A percentile compares a stretch with the other conserved stretches of the same genome.
phyloP scores from a whole-genome alignment of 75 land plant species.

The Pinus taeda region DNA sequence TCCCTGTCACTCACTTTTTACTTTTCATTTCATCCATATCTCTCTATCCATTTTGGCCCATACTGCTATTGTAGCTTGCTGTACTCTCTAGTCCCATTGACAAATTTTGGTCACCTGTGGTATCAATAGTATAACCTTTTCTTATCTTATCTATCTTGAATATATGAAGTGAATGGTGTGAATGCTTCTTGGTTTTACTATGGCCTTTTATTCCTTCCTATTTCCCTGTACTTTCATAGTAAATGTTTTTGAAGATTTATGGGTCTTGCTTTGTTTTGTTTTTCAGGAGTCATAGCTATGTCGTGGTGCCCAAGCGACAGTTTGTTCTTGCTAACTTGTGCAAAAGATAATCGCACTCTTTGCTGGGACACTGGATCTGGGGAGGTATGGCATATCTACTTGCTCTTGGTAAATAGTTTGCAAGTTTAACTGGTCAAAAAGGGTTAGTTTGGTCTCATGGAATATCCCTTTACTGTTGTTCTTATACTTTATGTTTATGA shows the following conservation, averaged over 20 bases:
- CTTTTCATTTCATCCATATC: no score
- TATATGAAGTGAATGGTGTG: neutral
- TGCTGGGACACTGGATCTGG: conserved; percentile 94
- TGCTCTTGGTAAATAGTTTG: conserved; percentile 1
- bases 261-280: neutral
- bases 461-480: neutral
- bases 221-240: neutral
- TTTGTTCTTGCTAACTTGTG: conserved; percentile 78
- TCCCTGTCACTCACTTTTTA: no score
- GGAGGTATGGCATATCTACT: conserved; percentile 51
- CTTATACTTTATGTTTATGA: neutral
- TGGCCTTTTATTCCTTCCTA: neutral
- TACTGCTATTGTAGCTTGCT: no score
- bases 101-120: no score
- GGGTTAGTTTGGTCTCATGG: no score
- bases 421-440: neutral
- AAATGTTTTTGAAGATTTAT: neutral
- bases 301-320: conserved; percentile 95
- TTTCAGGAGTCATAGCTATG: conserved; percentile 89
- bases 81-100: no score
- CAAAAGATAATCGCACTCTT: conserved; percentile 88
- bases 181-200: neutral
- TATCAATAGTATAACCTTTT: neutral
- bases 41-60: no score
- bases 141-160: neutral